Base-by-base conservation (phyloP, 2,329 filamentous ascomycete genomes). In the Pseudogymnoascus sp. region DNA sequence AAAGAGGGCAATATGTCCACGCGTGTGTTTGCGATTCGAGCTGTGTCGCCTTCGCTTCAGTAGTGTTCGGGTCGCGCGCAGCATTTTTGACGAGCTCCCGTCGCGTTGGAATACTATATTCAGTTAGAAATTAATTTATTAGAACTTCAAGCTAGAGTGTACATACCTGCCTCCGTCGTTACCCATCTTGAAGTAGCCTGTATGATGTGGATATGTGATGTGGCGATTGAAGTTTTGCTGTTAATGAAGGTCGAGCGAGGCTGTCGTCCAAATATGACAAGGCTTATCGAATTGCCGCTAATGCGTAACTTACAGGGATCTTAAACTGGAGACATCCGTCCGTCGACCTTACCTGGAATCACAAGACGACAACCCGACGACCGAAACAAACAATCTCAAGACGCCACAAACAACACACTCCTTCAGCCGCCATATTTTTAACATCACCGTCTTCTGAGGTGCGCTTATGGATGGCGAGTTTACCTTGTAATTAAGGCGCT, bases 1-100 rank as follows among this genome's bases (percentile, higher is more conserved):
- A 96, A n/a, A 99, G 80, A 0, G 93, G 90, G 71, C 95, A 96
- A 67, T 87, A 89, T 4, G 85, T 83, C 95, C 95, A 99, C 70
- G 87, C 85, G 76, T 97, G 92, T 65, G 86, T 84, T 72, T 95
- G 88, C 44, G 90, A 89, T 76, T 97, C 93, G 73, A 89, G 86
- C 68, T 88, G 88, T 8, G 89, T 88, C 68, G 95, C 92, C 78
- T 97, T 97, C 64, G 96, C 79, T 78, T 97, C 89, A 57, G 90
- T 87, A 28, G 91, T 83, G 35, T 90, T 96, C 21, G 89, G 90
- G 61, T 87, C 83, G 70, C 91, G 89, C 44, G 93, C 91, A 28
- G 93, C 91, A 76, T 93, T 89, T 77, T 96, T 96, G 75, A 99
- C 95, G 53, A 99, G 90, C 77, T 99, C 96, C 72, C 92, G 89